Percentiles rank a stretch among this genome's conserved stretches.
Evolutionary conservation across 164 flowering plant species (phyloP).

Genomic region (Aristolochia contorta): DNA sequence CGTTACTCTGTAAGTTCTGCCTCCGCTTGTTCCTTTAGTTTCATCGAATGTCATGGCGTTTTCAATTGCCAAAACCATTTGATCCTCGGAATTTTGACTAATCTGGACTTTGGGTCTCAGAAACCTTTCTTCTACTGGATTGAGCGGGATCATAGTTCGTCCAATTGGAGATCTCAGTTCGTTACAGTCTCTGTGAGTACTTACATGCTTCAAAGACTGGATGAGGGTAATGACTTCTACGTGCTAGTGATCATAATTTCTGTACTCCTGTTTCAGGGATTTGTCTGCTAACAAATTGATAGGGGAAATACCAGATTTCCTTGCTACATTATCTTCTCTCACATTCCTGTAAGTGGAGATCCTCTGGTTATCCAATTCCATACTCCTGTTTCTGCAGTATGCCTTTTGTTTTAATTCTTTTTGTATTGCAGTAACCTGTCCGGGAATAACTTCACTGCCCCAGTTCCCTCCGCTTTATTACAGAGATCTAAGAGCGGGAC

Average conservation of each 20-base stretch:
- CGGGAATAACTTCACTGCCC: not conserved
- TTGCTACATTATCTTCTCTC: not conserved
- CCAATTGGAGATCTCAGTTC: not conserved
- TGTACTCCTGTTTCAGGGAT: not conserved
- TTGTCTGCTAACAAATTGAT: conserved; percentile 2
- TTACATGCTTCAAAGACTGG: not conserved
- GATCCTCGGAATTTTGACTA: not conserved
- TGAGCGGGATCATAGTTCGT: not conserved
- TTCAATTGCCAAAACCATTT: too few relatives aligned
- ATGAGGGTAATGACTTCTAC: not conserved
- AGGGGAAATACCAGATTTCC: conserved; percentile 1
- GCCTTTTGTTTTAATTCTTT: too few relatives aligned
- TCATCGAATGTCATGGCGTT: too few relatives aligned
- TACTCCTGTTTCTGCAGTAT: too few relatives aligned
- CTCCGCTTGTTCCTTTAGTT: not conserved
- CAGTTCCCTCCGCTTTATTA: not conserved
- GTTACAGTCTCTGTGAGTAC: not conserved
- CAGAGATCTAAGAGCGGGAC: not conserved
- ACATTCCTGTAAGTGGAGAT: not conserved
- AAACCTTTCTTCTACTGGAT: not conserved
- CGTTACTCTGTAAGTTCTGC: not conserved
- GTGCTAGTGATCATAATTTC: not conserved
- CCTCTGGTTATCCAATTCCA: too few relatives aligned
- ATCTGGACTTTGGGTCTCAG: not conserved
- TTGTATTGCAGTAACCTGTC: not conserved